Evolutionary conservation across 2,329 filamentous ascomycete species (phyloP), one percentile per base, ranked within the genome.

Genomic region (Colletotrichum simmondsii): DNA sequence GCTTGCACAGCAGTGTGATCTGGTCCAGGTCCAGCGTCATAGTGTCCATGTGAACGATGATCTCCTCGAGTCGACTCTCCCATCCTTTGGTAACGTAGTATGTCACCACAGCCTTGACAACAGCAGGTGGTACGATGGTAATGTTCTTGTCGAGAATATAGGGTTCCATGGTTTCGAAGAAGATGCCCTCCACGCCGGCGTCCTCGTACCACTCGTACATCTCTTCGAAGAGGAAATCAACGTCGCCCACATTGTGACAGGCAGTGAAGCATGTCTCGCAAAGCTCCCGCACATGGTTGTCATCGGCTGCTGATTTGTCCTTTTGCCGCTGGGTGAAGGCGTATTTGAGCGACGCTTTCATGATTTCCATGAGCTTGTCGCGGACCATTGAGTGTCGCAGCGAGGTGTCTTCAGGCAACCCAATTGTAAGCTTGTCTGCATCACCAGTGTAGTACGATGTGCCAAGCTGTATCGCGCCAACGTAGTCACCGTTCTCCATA

Each of bases 401-500:
- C 3, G 81, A 82, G 68, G 94, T 89, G 79, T 98, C 94, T 79
- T 98, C 95, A 0, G 97, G 96, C 11, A 99, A 85, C 0, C 97
- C 97, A 67, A 99, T 94, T 0, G 97, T 98, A 63, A 98, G 88
- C 81, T 97, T 98, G 81, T 98, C 95, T n/a, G 94, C 91, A 78
- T 95, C 92, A 28, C 97, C 97, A 8, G 91, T 92, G 80, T 97
- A 98, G 82, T 98, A 99, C 0, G 93, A 93, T 1, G 95, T 97
- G 11, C 96, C 97, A 71, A 99, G 87, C 75, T 93, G 90, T 73
- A 99, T 98, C 2, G 97, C 95, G 14, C 92, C 93, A 75, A 99
- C 93, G 79, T 97, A 98, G 82, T 98, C 95, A n/a, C 97, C 97
- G 69, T 95, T 91, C 80, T 98, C 95, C 94, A 99, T 98, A 77